Conservation (phyloP, 805 yeast species). For the Peterozyma xylosa region DNA sequence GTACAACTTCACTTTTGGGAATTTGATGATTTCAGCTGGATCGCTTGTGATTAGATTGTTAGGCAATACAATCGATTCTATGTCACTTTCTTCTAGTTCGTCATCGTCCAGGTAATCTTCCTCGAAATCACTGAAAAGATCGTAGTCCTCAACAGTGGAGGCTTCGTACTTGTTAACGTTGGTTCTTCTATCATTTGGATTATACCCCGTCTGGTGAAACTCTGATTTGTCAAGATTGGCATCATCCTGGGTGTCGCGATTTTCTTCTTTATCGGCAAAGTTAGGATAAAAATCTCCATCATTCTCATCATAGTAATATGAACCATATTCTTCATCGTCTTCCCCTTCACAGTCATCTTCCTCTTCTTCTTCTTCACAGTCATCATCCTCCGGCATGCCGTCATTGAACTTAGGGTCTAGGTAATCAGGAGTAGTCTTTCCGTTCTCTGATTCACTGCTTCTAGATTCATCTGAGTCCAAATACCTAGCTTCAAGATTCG, state of each 20-base stretch:
- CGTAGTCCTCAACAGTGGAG: not conserved
- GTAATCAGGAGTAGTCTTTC: slow-evolving; percentile 6
- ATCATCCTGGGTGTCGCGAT: not conserved
- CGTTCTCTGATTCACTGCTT: slow-evolving; percentile 3
- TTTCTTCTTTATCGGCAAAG: not conserved
- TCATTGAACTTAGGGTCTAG: slow-evolving; percentile 4
- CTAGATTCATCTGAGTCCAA: not conserved
- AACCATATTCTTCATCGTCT: not conserved
- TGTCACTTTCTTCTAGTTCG: not conserved
- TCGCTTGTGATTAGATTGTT: not conserved
- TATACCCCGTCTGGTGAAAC: slow-evolving; percentile 1
- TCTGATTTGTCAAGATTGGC: not conserved
- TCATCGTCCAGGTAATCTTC: not conserved
- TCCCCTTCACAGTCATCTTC: not conserved
- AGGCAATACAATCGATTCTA: not conserved
- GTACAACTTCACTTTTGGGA: slow-evolving; percentile 1
- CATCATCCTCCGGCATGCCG: not conserved
- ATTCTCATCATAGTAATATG: not conserved
- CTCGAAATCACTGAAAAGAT: not conserved
- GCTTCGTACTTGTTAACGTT: not conserved
- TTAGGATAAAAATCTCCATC: not conserved
- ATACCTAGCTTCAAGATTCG: not conserved
- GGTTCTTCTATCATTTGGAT: not conserved
- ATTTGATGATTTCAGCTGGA: not conserved
- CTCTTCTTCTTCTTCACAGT: not conserved